Evolutionary conservation across 2,329 filamentous ascomycete species (phyloP).

Genomic region (Lasiodiplodia hormozganensis): DNA sequence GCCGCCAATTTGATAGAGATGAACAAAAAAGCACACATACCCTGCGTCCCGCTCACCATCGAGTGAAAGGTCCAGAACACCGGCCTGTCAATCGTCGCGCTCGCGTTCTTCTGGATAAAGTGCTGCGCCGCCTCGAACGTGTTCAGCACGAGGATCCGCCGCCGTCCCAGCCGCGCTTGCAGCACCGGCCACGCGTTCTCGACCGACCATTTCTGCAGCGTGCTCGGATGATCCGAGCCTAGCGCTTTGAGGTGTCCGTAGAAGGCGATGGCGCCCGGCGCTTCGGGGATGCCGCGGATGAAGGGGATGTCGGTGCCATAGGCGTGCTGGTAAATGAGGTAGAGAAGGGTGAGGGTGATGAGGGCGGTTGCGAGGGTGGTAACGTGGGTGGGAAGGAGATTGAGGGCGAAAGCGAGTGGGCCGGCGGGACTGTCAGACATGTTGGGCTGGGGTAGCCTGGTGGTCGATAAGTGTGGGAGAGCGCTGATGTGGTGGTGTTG

Average conservation of each 20-base stretch:
- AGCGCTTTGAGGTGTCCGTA: conserved; percentile 19
- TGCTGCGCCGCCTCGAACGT: conserved; percentile 25
- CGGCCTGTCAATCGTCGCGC: conserved; percentile 25
- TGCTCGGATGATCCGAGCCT: conserved; percentile 6
- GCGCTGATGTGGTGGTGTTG: background rate
- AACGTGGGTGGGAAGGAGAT: conserved; percentile 22
- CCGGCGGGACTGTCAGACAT: background rate
- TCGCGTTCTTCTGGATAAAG: conserved; percentile 19
- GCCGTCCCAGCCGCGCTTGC: conserved; percentile 19
- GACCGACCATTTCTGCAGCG: conserved; percentile 7
- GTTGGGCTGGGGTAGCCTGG: background rate
- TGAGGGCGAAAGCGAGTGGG: conserved; percentile 30
- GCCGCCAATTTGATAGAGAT: background rate
- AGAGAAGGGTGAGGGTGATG: conserved; percentile 31
- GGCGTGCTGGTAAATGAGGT: conserved; percentile 34
- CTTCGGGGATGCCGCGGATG: conserved; percentile 16
- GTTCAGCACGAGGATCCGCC: conserved; percentile 20
- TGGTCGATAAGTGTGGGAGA: background rate
- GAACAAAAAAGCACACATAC: background rate
- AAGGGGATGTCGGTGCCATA: conserved; percentile 28
- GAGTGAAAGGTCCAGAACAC: conserved; percentile 23
- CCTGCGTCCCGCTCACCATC: conserved; percentile 24
- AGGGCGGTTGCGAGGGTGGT: conserved; percentile 36
- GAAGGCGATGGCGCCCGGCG: conserved; percentile 1
- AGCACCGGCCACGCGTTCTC: conserved; percentile 16